Base-by-base conservation (phyloP, 306 rosid genomes). In the Vigna nakashimae region DNA sequence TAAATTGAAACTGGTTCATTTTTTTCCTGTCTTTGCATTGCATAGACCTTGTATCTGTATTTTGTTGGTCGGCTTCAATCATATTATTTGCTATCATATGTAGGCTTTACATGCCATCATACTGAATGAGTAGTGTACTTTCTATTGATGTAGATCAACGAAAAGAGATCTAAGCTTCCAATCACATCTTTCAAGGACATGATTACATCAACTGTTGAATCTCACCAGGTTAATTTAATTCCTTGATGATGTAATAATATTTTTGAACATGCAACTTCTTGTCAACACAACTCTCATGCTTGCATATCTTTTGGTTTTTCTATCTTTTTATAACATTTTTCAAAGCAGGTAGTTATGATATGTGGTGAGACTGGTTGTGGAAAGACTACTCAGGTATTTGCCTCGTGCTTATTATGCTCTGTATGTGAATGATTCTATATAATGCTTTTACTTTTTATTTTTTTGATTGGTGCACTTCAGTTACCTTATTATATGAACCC, bases 291-390 rank as follows among this genome's bases (percentile, higher is more conserved):
- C 34, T 10, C 16, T 74, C 73, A 28, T 64, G 49, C 40, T 70
- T 63, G 65, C 77, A 60, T 74, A 79, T 83, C 22, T 57, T 52
- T 63, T 30, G 69, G 71, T 45, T 83, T 84, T 64, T 62, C 49
- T 77, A 55, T 66, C 78, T 20, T 79, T 32, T 80, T 78, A 55
- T 62, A 59, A 53, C 73, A 46, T 49, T 57, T 32, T 76, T 83
- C 46, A 46, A 86, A 83, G 82, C 92, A 95, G 99, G 99, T 92
- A 0, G 90, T 95, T 83, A 91, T 95, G 78, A 58, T 95, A 82
- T 84, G 89, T 87, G 98, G 98, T 38, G 92, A 91, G 87, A 92
- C 99, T 77, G 99, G 98, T 49, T 95, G 98, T 74, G 99, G 99
- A 84, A 92, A 95, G 90, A 95, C 99, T 68, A 92, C 99, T 6